These are phyloP conservation scores for Musa balbisiana DNA, from an alignment of 202 grass and related monocot genomes.

Conservation along the genomic window DNA sequence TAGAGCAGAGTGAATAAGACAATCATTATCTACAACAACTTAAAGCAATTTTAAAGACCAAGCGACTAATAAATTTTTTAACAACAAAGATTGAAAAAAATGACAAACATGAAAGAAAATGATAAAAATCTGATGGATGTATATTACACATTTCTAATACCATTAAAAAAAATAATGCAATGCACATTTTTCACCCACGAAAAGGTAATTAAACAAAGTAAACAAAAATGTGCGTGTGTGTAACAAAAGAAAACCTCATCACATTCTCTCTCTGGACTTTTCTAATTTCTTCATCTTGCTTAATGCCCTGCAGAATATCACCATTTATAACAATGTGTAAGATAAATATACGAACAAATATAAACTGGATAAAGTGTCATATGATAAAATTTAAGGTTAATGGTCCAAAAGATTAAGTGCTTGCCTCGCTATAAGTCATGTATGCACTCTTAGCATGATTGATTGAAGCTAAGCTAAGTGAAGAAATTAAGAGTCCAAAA, in stretches of 20 bases:
- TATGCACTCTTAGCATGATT: background rate
- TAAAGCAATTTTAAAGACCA: no score
- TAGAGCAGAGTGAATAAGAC: no score
- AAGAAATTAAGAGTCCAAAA: no score
- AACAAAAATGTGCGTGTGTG: background rate
- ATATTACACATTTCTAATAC: background rate
- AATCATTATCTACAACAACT: no score
- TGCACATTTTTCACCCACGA: background rate
- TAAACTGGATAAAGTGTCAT: background rate
- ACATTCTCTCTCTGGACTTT: constrained; percentile 64
- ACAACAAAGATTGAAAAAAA: background rate
- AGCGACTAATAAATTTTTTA: no score
- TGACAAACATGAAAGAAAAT: background rate
- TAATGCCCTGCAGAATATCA: constrained; percentile 46
- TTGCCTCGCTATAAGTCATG: background rate
- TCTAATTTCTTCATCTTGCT: constrained; percentile 68
- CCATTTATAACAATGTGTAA: background rate
- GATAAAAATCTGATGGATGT: background rate
- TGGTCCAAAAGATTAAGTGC: background rate
- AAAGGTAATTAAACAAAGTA: background rate
- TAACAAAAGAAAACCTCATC: constrained; percentile 31
- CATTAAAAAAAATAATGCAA: background rate
- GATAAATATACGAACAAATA: background rate
- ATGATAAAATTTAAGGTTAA: background rate
- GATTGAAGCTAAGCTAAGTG: no score